Evolutionary conservation across 192 early-diverging fungal genomes (phyloP).

Genomic region (Coemansia asiatica): DNA sequence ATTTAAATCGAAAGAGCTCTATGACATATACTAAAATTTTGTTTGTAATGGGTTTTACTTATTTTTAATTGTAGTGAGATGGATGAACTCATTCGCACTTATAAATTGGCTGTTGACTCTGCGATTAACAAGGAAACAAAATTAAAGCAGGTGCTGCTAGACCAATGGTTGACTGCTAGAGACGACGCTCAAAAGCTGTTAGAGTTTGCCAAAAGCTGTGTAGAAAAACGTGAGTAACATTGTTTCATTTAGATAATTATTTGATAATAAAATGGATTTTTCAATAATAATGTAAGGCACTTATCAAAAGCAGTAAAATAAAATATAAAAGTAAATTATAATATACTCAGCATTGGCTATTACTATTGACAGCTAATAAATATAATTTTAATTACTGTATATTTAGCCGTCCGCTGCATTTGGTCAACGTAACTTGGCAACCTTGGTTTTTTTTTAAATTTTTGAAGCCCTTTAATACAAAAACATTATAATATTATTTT

Average conservation of each 20-base stretch:
- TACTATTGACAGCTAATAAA: neutral
- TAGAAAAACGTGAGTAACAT: neutral
- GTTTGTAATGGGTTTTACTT: neutral
- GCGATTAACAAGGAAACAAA: constrained; percentile 7
- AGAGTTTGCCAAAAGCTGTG: neutral
- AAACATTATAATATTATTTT: neutral
- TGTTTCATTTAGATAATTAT: neutral
- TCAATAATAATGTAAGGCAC: neutral
- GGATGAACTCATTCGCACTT: constrained; percentile 23
- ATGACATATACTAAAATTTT: neutral
- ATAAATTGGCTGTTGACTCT: constrained; percentile 10
- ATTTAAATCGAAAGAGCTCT: neutral
- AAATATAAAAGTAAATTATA: neutral
- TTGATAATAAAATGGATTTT: too few relatives aligned
- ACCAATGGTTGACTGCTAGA: constrained; percentile 1
- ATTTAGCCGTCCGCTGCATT: neutral
- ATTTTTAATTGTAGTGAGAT: constrained; percentile 23
- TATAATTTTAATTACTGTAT: neutral
- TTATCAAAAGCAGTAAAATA: neutral
- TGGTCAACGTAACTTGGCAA: neutral
- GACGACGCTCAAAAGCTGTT: constrained; percentile 8
- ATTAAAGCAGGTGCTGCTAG: constrained; percentile 1
- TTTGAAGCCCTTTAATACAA: too few relatives aligned
- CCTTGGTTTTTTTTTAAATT: neutral
- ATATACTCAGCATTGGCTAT: neutral